Conservation (phyloP, 345 rosid species). For the Alliaria petiolata region DNA sequence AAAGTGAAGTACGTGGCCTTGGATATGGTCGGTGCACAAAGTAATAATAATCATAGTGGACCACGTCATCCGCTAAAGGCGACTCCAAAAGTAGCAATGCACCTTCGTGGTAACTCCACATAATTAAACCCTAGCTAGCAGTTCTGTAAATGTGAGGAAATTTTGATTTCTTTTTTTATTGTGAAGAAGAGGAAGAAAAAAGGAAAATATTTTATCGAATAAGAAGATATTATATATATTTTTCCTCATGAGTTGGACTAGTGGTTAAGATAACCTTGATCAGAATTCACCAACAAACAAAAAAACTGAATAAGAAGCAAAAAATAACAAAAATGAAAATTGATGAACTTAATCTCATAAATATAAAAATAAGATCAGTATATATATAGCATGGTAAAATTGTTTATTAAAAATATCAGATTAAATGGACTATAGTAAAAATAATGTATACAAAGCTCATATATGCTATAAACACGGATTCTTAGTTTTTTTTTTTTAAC, state of each 20-base stretch:
- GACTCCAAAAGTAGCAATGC: constrained; percentile 25
- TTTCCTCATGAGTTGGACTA: not conserved
- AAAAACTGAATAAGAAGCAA: not conserved
- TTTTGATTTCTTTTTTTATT: not conserved
- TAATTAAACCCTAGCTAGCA: constrained; percentile 30
- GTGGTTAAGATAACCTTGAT: not conserved
- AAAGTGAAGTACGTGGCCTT: constrained; percentile 20
- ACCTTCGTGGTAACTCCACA: constrained; percentile 19
- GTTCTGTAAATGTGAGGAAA: not conserved
- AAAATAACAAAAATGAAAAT: not conserved
- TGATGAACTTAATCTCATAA: not conserved
- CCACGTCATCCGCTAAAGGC: constrained; percentile 22
- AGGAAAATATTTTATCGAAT: too few relatives aligned
- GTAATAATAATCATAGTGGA: constrained; percentile 18
- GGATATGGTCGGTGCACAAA: constrained; percentile 36
- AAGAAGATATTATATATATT: too few relatives aligned
- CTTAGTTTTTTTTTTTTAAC: not conserved
- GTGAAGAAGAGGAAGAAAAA: not conserved
- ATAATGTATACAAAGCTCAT: too few relatives aligned
- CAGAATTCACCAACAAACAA: not conserved
- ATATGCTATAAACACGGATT: too few relatives aligned
- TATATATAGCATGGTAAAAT: too few relatives aligned
- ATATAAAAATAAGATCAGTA: not conserved
- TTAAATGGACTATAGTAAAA: not conserved
- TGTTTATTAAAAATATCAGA: too few relatives aligned